Conservation (phyloP, 257 asterid genomes). For the Solanum dulcamara region DNA sequence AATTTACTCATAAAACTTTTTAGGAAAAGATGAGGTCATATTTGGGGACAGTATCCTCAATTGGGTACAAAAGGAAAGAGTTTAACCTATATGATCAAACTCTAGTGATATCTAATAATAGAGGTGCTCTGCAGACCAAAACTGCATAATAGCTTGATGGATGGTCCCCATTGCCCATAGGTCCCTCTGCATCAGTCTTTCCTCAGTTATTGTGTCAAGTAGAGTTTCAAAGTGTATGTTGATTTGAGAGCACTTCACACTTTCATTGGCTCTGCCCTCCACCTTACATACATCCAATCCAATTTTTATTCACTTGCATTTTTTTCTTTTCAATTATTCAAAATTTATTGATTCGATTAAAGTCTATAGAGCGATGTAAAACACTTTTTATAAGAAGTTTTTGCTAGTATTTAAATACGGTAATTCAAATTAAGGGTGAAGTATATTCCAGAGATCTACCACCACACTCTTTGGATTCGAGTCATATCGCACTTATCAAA, state of each 20-base stretch:
- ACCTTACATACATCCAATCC: neutral
- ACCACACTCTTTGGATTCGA: neutral
- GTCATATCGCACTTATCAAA: too few relatives aligned
- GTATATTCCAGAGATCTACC: too few relatives aligned
- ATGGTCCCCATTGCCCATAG: slow-evolving; percentile 5
- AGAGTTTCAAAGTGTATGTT: neutral
- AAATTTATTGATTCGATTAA: neutral
- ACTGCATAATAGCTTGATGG: neutral
- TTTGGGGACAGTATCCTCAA: neutral
- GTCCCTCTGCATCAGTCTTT: neutral
- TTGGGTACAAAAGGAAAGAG: neutral
- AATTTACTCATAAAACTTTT: neutral
- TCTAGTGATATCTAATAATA: neutral
- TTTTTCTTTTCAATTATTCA: neutral
- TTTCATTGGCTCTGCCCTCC: neutral
- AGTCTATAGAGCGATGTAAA: too few relatives aligned
- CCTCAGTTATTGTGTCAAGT: neutral
- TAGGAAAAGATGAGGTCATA: neutral
- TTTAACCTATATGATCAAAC: neutral
- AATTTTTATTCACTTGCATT: neutral
- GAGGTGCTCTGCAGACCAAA: neutral
- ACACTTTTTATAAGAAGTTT: neutral
- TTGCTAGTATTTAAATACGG: too few relatives aligned
- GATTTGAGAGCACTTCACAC: neutral
- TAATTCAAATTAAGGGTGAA: too few relatives aligned